Percentiles rank a stretch among this genome's conserved stretches.
Conservation (phyloP, 495 filamentous ascomycete genomes). For the Xylaria grammica region DNA sequence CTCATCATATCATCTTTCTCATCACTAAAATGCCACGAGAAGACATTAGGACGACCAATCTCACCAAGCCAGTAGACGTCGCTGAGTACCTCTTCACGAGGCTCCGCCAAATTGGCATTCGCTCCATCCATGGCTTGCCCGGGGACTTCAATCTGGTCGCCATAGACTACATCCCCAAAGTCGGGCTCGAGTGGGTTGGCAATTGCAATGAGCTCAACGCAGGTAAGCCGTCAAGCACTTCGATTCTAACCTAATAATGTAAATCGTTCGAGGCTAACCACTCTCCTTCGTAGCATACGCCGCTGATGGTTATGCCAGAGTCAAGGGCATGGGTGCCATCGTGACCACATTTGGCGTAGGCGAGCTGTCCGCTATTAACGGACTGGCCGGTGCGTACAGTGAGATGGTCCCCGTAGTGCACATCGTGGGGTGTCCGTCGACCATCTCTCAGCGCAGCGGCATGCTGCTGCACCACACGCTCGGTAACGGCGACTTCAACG, state of each 20-base stretch:
- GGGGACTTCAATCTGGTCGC: conserved; percentile 78
- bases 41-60: conserved; percentile 43
- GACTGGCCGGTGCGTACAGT: conserved; percentile 71
- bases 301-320: conserved; percentile 78
- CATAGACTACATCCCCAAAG: conserved; percentile 68
- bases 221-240: conserved; percentile 44
- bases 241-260: background rate
- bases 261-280: conserved; percentile 58
- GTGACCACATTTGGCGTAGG: conserved; percentile 84
- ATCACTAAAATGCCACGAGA: conserved; percentile 29
- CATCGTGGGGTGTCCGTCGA: conserved; percentile 76
- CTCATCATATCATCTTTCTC: too few species aligned
- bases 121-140: conserved; percentile 72
- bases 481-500: conserved; percentile 86
- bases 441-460: conserved; percentile 61
- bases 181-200: conserved; percentile 74
- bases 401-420: conserved; percentile 82
- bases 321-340: conserved; percentile 73
- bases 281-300: conserved; percentile 62
- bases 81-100: conserved; percentile 72
- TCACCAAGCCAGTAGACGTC: conserved; percentile 53
- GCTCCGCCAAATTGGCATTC: conserved; percentile 70
- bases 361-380: conserved; percentile 77
- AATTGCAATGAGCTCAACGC: conserved; percentile 84
- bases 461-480: conserved; percentile 91